Evolutionary conservation across 768 basidiomycete species (phyloP).

Genomic region (Podaxis sp.): DNA sequence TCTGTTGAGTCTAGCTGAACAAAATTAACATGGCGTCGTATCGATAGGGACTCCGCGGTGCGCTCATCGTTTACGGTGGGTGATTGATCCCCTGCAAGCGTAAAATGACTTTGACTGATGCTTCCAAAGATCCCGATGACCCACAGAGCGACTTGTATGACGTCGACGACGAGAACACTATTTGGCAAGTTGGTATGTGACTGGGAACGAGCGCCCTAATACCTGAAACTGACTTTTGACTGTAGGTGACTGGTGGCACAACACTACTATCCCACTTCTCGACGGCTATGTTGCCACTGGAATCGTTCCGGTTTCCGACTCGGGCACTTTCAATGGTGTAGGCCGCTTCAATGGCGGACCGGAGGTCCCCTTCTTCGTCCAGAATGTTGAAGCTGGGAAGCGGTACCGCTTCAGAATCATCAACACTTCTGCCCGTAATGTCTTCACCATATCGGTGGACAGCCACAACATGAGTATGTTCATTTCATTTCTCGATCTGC

Average conservation of each 20-base stretch:
- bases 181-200: conserved; percentile 33
- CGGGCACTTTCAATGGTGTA: conserved; percentile 36
- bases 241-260: conserved; percentile 36
- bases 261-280: conserved; percentile 20
- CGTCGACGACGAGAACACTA: conserved; percentile 41
- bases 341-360: conserved; percentile 37
- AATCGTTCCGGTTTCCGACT: conserved; percentile 25
- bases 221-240: conserved; percentile 33
- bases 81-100: background rate
- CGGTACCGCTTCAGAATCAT: conserved; percentile 30
- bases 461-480: conserved; percentile 33
- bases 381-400: conserved; percentile 31
- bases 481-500: conserved; percentile 27
- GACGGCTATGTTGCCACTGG: conserved; percentile 19
- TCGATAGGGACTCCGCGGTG: conserved; percentile 36
- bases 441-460: conserved; percentile 44
- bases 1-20: too few species aligned
- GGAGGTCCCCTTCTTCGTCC: conserved; percentile 28
- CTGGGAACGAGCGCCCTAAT: conserved; percentile 25
- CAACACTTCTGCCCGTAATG: conserved; percentile 27
- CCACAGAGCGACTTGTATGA: conserved; percentile 33
- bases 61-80: conserved; percentile 34
- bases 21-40: background rate
- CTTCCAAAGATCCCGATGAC: conserved; percentile 31
- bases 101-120: background rate